Conservation (phyloP, 306 rosid genomes). For the Lathyrus aphaca region DNA sequence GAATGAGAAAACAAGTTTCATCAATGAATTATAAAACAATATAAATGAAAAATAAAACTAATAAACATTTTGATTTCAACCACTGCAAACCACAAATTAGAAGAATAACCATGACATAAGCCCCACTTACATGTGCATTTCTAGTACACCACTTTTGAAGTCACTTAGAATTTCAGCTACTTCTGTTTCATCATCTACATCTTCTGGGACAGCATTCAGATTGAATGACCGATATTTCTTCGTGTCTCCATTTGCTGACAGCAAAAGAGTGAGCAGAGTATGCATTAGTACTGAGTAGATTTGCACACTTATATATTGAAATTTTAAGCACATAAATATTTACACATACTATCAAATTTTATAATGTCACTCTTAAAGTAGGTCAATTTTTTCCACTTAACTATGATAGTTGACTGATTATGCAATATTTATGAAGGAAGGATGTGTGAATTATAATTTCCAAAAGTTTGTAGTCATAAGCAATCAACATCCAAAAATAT, state of each 20-base stretch:
- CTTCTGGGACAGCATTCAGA: neutral
- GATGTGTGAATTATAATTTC: too few relatives aligned
- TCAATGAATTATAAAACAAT: too few relatives aligned
- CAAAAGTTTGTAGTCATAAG: too few relatives aligned
- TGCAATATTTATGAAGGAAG: neutral
- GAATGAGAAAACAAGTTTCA: neutral
- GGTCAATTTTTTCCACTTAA: neutral
- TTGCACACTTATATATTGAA: neutral
- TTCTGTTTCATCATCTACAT: neutral
- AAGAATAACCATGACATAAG: neutral
- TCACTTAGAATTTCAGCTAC: neutral
- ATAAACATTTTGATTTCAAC: neutral
- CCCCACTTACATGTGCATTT: neutral
- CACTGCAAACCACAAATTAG: neutral
- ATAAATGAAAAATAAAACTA: neutral
- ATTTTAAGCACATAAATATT: neutral
- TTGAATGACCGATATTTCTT: neutral
- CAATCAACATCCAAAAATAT: too few relatives aligned
- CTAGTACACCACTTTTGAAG: neutral
- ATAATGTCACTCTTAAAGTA: constrained; percentile 15
- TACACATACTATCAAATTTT: neutral
- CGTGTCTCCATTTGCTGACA: constrained; percentile 18
- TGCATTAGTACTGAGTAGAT: too few relatives aligned
- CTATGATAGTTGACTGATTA: constrained; percentile 9
- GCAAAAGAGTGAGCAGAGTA: constrained; percentile 8